A percentile compares a stretch with the other conserved stretches of the same genome.
Conservation (phyloP, 768 basidiomycete genomes). For the Russula virescens region DNA sequence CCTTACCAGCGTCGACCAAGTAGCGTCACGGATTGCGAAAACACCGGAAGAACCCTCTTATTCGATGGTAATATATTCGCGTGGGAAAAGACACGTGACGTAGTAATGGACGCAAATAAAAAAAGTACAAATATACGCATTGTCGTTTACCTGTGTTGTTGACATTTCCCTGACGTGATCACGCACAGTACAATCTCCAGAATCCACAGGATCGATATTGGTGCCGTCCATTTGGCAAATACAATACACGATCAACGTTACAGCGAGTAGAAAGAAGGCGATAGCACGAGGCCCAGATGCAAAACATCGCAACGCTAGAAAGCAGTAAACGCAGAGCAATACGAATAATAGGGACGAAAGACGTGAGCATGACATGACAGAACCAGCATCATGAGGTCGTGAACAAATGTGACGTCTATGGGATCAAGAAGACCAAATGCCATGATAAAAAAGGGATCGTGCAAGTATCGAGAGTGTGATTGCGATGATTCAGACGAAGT, state of each 20-base stretch:
- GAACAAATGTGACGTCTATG: slow-evolving; percentile 18
- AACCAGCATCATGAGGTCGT: slow-evolving; percentile 25
- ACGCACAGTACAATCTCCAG: too few relatives aligned
- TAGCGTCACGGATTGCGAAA: neutral
- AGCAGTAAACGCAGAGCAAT: slow-evolving; percentile 25
- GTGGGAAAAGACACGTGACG: slow-evolving; percentile 3
- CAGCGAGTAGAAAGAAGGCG: slow-evolving; percentile 11
- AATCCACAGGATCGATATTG: slow-evolving; percentile 9
- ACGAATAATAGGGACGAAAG: slow-evolving; percentile 19
- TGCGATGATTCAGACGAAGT: slow-evolving; percentile 16
- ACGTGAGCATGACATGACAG: slow-evolving; percentile 22
- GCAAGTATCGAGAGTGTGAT: slow-evolving; percentile 21
- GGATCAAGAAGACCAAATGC: slow-evolving; percentile 12
- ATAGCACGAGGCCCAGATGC: slow-evolving; percentile 8
- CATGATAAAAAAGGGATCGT: slow-evolving; percentile 19
- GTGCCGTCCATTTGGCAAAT: slow-evolving; percentile 10
- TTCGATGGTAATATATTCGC: neutral
- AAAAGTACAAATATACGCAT: too few relatives aligned
- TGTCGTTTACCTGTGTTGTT: too few relatives aligned
- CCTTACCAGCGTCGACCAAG: neutral
- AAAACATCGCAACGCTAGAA: slow-evolving; percentile 20
- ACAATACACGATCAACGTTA: slow-evolving; percentile 21
- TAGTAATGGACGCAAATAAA: too few relatives aligned
- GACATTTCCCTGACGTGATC: too few relatives aligned
- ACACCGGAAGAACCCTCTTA: neutral